Conservation (phyloP, 352 stramenopile species). For the Globisporangium viniferum region DNA sequence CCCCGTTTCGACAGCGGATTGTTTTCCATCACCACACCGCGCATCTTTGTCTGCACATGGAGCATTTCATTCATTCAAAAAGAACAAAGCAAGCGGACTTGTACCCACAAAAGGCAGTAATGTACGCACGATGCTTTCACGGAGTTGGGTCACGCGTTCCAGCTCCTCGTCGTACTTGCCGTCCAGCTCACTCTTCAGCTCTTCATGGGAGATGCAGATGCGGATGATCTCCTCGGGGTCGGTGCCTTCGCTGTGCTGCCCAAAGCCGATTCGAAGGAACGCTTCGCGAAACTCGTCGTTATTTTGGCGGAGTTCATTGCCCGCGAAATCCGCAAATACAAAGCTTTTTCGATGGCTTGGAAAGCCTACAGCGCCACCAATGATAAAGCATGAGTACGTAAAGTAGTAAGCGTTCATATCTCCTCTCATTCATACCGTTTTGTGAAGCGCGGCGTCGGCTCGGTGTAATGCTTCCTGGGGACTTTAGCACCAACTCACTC, state of each 20-base stretch:
- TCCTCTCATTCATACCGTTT: slow-evolving; percentile 1
- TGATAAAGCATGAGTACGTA: too few relatives aligned
- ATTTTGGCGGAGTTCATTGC: slow-evolving; percentile 17
- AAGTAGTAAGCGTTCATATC: neutral
- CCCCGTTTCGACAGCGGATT: slow-evolving; percentile 58
- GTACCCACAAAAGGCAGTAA: neutral
- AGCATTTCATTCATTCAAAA: neutral
- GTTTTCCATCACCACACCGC: slow-evolving; percentile 43
- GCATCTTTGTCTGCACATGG: slow-evolving; percentile 35
- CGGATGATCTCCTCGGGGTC: slow-evolving; percentile 70
- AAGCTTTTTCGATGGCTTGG: slow-evolving; percentile 10
- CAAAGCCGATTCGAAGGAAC: slow-evolving; percentile 72
- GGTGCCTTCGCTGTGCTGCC: slow-evolving; percentile 42
- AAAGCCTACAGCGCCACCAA: neutral
- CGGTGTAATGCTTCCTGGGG: neutral
- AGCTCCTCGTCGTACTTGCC: slow-evolving; percentile 58
- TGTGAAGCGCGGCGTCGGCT: neutral
- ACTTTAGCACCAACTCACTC: neutral
- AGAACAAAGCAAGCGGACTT: neutral
- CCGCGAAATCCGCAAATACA: neutral
- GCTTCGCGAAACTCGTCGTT: slow-evolving; percentile 45
- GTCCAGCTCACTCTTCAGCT: slow-evolving; percentile 68
- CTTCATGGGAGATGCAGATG: slow-evolving; percentile 60
- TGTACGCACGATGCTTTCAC: slow-evolving; percentile 59
- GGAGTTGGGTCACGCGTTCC: slow-evolving; percentile 46